A percentile compares a stretch with the other conserved stretches of the same genome.
phyloP scores from a whole-genome alignment of 495 filamentous ascomycete species.

The Penicillium herquei region DNA sequence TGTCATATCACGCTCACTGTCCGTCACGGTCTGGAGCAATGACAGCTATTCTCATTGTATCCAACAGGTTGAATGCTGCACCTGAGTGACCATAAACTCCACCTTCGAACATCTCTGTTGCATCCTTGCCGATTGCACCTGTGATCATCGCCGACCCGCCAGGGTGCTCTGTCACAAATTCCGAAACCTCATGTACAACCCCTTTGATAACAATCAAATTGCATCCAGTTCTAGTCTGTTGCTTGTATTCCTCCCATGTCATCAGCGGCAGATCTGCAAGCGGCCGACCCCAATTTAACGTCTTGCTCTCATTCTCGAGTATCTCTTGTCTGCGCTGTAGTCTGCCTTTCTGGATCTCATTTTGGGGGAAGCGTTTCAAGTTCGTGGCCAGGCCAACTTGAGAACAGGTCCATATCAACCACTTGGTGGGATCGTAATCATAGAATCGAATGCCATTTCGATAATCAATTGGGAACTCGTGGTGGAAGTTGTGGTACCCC shows the following conservation, averaged over 20 bases:
- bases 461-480: conserved; percentile 97
- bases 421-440: conserved; percentile 98
- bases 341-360: conserved; percentile 96
- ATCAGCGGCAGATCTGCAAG: conserved; percentile 59
- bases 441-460: conserved; percentile 92
- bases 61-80: conserved; percentile 52
- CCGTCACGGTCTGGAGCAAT: background rate
- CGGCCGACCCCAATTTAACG: conserved; percentile 87
- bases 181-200: conserved; percentile 86
- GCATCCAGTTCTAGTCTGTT: conserved; percentile 78
- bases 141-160: conserved; percentile 89
- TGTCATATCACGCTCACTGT: background rate
- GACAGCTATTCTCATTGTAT: conserved; percentile 1
- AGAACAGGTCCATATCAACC: conserved; percentile 88
- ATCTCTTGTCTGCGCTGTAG: conserved; percentile 94
- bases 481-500: conserved; percentile 98
- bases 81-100: conserved; percentile 87
- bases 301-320: conserved; percentile 83
- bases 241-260: conserved; percentile 87
- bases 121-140: conserved; percentile 88
- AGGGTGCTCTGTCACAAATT: conserved; percentile 91
- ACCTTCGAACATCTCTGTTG: conserved; percentile 92
- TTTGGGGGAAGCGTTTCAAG: conserved; percentile 88
- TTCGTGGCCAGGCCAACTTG: conserved; percentile 86
- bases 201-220: conserved; percentile 80